Base-by-base conservation (phyloP, 2,329 filamentous ascomycete species). In the Fusarium sp. region DNA sequence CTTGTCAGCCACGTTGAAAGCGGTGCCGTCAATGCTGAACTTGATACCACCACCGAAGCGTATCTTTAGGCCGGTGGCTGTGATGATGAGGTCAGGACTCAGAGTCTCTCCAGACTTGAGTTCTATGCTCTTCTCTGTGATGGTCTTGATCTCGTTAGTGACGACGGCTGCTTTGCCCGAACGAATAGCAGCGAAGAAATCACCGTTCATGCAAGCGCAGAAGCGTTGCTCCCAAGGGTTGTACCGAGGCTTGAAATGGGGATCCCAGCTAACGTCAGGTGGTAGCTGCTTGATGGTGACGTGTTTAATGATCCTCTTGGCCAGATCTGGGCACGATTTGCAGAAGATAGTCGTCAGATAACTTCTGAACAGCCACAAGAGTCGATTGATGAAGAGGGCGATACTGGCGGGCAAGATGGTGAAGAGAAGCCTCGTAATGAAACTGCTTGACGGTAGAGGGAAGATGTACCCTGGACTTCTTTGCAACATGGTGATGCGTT, bases 221-320 rank as follows among this genome's bases (percentile, higher is more conserved):
- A 92, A 75, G 1, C 90, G 83, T 69, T 92, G 90, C 50, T 91
- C 83, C 87, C 88, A 88, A 0, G 85, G 85, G 6, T 81, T 80
- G 54, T 87, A 87, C 1, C 72, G 69, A 0, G 84, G 84, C 19
- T 77, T 76, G 74, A 87, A 86, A 68, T 88, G 80, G 1, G 82
- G 83, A n/a, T 85, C 79, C 58, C 77, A 71, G 1, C 77, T 73
- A 13, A 85, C 73, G n/a, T 76, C 67, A 0, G 67, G 65, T 0
- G 86, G 86, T 0, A 89, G 78, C 29, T 82, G 77, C 13, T 70
- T 70, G 19, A 73, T 70, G 2, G 82, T 80, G 29, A 71, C 71
- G 4, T 72, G 68, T 15, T 75, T 74, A 29, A 89, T 69, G 13
- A 83, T 40, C n/a, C 58, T 70, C 4, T 79, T 77, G 3, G 83